Conservation (phyloP, 169 alveolate genomes). For the Plasmodium malariae region DNA sequence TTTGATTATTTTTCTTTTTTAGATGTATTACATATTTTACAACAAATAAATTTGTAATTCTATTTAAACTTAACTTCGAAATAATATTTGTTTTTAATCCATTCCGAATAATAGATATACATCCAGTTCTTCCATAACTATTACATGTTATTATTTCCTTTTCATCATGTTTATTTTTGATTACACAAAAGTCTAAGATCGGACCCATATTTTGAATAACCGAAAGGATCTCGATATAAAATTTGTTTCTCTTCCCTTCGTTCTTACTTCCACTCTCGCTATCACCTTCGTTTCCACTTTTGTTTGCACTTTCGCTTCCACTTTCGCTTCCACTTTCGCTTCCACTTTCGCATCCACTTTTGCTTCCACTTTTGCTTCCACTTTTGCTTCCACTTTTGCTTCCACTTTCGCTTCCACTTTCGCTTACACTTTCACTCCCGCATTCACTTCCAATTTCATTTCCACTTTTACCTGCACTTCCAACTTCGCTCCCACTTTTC, state of each 20-base stretch:
- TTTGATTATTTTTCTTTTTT: conserved; percentile 10
- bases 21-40: conserved; percentile 64
- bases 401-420: no score
- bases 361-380: no score
- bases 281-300: background rate
- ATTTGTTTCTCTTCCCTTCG: conserved; percentile 34
- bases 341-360: no score
- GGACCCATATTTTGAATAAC: conserved; percentile 75
- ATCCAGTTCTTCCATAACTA: conserved; percentile 73
- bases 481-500: no score
- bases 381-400: no score
- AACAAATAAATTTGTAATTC: conserved; percentile 42
- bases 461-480: no score
- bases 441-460: no score
- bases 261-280: background rate
- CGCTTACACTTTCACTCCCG: no score
- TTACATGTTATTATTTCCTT: conserved; percentile 70
- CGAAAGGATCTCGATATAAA: conserved; percentile 58
- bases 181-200: conserved; percentile 62
- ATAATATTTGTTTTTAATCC: conserved; percentile 61
- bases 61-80: conserved; percentile 22
- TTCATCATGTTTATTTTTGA: conserved; percentile 36
- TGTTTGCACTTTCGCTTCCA: background rate
- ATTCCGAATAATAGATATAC: conserved; percentile 64
- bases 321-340: no score